Evolutionary conservation across 306 rosid species (phyloP).

Genomic region (Gillenia trifoliata): DNA sequence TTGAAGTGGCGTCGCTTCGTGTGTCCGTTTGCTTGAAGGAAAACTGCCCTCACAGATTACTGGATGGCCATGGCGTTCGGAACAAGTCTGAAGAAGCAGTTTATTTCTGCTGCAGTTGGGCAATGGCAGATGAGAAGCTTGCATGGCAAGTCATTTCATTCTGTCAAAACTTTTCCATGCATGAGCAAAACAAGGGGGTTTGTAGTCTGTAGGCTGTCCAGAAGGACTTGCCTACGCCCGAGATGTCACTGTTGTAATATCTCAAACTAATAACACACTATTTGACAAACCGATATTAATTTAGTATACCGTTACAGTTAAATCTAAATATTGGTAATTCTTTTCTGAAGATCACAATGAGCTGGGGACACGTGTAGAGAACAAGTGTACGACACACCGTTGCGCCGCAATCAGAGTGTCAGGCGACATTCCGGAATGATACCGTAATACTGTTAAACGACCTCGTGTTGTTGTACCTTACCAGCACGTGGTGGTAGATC

Average conservation of each 20-base stretch:
- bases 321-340: no score
- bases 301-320: no score
- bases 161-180: slow-evolving; percentile 21
- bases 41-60: slow-evolving; percentile 41
- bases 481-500: background rate
- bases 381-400: background rate
- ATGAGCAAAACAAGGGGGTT: background rate
- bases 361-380: background rate
- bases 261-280: no score
- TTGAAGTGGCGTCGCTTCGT: slow-evolving; percentile 41
- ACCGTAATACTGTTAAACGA: background rate
- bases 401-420: background rate
- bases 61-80: slow-evolving; percentile 5
- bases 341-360: no score
- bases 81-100: slow-evolving; percentile 12
- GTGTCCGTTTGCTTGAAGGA: slow-evolving; percentile 40
- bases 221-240: no score
- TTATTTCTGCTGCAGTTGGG: slow-evolving; percentile 47
- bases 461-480: background rate
- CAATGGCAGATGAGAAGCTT: slow-evolving; percentile 40
- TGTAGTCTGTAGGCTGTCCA: background rate
- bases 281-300: no score
- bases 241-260: no score
- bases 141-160: slow-evolving; percentile 46
- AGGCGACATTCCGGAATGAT: background rate